phyloP scores from a whole-genome alignment of 352 stramenopile species.

The Globisporangium irregulare region DNA sequence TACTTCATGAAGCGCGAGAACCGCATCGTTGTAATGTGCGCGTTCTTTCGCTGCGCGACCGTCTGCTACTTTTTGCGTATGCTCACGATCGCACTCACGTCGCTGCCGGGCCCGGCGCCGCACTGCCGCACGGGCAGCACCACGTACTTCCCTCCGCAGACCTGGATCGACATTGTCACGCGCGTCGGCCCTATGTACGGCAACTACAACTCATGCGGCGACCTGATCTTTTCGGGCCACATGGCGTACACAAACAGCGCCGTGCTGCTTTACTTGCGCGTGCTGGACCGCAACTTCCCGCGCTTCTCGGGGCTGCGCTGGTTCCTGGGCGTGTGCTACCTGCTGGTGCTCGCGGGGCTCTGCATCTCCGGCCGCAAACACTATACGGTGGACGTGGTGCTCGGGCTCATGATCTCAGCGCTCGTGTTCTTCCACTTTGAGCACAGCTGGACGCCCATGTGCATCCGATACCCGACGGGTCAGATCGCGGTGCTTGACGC shows the following conservation, averaged over 20 bases:
- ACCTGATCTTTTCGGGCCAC: constrained; percentile 78
- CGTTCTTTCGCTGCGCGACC: constrained; percentile 68
- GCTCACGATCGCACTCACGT: constrained; percentile 65
- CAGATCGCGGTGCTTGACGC: constrained; percentile 23
- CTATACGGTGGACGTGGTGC: constrained; percentile 77
- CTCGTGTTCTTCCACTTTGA: constrained; percentile 82
- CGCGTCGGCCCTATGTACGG: constrained; percentile 68
- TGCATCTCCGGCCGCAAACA: constrained; percentile 71
- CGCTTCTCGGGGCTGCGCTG: constrained; percentile 51
- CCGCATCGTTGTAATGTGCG: constrained; percentile 43
- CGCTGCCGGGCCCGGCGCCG: constrained; percentile 60
- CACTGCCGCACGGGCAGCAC: constrained; percentile 51
- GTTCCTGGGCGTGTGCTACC: constrained; percentile 48
- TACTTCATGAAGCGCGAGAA: constrained; percentile 48
- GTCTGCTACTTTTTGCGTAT: constrained; percentile 73
- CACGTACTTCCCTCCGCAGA: constrained; percentile 57
- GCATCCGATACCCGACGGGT: constrained; percentile 30
- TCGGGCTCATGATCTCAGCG: constrained; percentile 58
- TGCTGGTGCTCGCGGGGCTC: constrained; percentile 44
- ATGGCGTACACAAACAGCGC: constrained; percentile 71
- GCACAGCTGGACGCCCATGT: constrained; percentile 63
- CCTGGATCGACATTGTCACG: constrained; percentile 74
- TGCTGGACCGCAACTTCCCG: constrained; percentile 51
- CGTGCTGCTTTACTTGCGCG: constrained; percentile 63
- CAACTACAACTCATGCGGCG: constrained; percentile 74